Conservation (phyloP, 768 basidiomycete genomes). For the Mycena sanguinolenta region DNA sequence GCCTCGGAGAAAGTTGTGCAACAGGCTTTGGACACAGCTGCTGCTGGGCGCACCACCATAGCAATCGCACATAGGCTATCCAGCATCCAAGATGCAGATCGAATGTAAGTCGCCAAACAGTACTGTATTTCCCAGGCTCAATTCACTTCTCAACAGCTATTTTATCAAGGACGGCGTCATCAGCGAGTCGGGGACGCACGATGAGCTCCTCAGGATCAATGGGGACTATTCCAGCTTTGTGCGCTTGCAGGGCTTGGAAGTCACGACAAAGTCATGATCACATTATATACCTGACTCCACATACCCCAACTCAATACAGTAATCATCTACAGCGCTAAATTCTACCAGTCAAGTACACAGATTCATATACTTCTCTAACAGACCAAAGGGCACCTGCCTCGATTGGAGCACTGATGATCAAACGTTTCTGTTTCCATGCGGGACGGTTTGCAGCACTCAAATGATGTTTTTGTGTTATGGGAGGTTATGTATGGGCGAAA, state of each 20-base stretch:
- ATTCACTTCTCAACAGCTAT: constrained; percentile 52
- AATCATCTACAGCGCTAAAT: too few relatives aligned
- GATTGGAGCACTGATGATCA: too few relatives aligned
- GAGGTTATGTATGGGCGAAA: too few relatives aligned
- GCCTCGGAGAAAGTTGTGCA: constrained; percentile 96
- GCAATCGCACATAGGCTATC: constrained; percentile 89
- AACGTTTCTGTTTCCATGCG: too few relatives aligned
- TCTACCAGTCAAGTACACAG: too few relatives aligned
- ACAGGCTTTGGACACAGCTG: constrained; percentile 90
- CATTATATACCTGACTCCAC: neutral
- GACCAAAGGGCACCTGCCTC: too few relatives aligned
- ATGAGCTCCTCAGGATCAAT: constrained; percentile 60
- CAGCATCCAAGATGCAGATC: constrained; percentile 77
- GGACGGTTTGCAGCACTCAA: too few relatives aligned
- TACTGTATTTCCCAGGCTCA: neutral
- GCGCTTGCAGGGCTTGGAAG: constrained; percentile 63
- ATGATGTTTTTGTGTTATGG: too few relatives aligned
- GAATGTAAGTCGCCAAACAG: constrained; percentile 55
- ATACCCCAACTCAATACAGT: constrained; percentile 2
- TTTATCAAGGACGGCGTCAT: constrained; percentile 74
- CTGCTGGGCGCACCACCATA: constrained; percentile 92
- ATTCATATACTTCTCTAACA: too few relatives aligned
- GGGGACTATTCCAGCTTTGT: constrained; percentile 71
- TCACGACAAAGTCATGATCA: constrained; percentile 39
- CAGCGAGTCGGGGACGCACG: constrained; percentile 73